Conservation (phyloP, 306 rosid genomes). For the Ammopiptanthus mongolicus region DNA sequence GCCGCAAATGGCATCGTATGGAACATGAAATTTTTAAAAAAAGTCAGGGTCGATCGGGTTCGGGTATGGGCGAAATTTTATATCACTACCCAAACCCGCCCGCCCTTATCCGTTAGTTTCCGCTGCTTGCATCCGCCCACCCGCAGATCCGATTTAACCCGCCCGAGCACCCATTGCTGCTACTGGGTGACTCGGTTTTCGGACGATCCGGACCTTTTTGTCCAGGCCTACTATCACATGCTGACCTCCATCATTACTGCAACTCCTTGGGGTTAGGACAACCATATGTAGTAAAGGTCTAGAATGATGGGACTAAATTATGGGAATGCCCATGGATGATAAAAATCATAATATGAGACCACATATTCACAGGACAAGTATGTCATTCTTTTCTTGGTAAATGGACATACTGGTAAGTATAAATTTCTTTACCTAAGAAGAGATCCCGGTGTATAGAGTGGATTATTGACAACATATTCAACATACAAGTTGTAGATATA, state of each 20-base stretch:
- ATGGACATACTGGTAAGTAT: neutral
- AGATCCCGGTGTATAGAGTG: conserved; percentile 75
- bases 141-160: too few relatives aligned
- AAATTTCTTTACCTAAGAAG: conserved; percentile 56
- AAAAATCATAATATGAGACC: neutral
- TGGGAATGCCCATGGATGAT: neutral
- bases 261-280: neutral
- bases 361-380: neutral
- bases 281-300: neutral
- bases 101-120: too few relatives aligned
- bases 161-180: too few relatives aligned
- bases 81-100: too few relatives aligned
- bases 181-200: too few relatives aligned
- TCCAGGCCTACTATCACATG: neutral
- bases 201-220: too few relatives aligned
- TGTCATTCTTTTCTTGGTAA: neutral
- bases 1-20: too few relatives aligned
- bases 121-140: too few relatives aligned
- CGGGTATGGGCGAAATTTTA: too few relatives aligned
- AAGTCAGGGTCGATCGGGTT: too few relatives aligned
- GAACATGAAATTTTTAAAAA: too few relatives aligned
- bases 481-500: conserved; percentile 92
- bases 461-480: conserved; percentile 91
- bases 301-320: neutral
- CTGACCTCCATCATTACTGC: neutral